Evolutionary conservation across 2,329 filamentous ascomycete species (phyloP), one percentile per base, ranked within the genome.

Genomic region (Colletotrichum trifolii): DNA sequence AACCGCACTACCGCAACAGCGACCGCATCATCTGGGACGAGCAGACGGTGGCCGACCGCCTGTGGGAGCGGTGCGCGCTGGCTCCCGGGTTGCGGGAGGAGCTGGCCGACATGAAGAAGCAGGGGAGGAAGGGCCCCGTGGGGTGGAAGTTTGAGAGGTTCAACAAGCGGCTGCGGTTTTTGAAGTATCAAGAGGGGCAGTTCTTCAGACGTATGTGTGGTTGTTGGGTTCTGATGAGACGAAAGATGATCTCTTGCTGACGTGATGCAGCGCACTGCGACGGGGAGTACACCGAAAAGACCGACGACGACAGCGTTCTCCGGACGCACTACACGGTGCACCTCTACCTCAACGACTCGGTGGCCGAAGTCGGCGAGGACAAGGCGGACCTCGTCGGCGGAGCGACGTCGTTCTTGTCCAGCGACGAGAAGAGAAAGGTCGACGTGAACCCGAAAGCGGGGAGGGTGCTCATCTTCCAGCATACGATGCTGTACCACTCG

Each of bases 21-120:
- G 90, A 90, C n/a, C 85, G 92, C 3, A 92, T 95, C 68, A 90
- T 96, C 69, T 92, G 89, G 85, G 91, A 96, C 72, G 77, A 84
- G 12, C 79, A 83, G 53, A 84, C 85, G 1, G 69, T 95, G 1
- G 89, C 87, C 0, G 82, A 85, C 33, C 84, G 86, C 25, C 71
- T 96, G 0, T 90, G 90, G 84, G 80, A 78, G 45, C 83, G 92
- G 9, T 85, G 90, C 74, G 52, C 73, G 70, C 68, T 73, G 53
- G 73, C 79, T 9, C 74, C 79, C 2, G 81, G 80, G 1, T 69
- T 87, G 38, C 69, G 67, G 13, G 78, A 82, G 39, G 69, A 76
- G 54, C 69, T 87, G 33, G 74, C 70, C 1, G 70, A 71, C 2
- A 71, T 82, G 15, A 71, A 76, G 4, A 68, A 71, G 52, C 45